phyloP scores from a whole-genome alignment of 345 rosid species.

The Reutealis trisperma region DNA sequence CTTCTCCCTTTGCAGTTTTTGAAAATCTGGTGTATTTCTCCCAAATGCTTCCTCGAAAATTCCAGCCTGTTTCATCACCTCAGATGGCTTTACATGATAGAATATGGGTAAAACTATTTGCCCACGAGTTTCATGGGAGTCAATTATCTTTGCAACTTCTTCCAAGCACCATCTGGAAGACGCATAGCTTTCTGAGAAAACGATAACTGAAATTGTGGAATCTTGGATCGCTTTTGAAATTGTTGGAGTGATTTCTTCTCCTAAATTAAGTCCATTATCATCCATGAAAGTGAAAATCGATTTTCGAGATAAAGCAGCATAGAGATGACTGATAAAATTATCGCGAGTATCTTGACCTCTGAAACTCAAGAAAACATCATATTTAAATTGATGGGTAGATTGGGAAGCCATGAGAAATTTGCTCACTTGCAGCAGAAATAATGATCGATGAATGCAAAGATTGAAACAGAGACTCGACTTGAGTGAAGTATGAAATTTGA shows the following conservation, averaged over 20 bases:
- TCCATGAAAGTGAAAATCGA: background rate
- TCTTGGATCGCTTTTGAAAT: background rate
- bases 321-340: conserved; percentile 6
- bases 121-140: background rate
- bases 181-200: conserved; percentile 3
- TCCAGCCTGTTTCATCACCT: background rate
- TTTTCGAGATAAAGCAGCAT: conserved; percentile 1
- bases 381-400: background rate
- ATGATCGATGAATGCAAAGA: background rate
- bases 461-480: too few species aligned
- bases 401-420: background rate
- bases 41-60: background rate
- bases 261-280: background rate
- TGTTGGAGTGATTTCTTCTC: background rate
- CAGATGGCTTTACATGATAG: conserved; percentile 1
- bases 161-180: background rate
- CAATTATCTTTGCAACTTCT: conserved; percentile 4
- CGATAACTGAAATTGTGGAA: background rate
- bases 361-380: conserved; percentile 8
- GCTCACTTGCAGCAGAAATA: background rate
- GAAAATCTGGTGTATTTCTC: too few species aligned
- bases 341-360: conserved; percentile 5
- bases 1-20: background rate
- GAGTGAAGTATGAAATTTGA: too few species aligned
- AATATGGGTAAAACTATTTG: conserved; percentile 3